phyloP scores from a whole-genome alignment of 352 stramenopile genomes.

The Pythium rishiriense region DNA sequence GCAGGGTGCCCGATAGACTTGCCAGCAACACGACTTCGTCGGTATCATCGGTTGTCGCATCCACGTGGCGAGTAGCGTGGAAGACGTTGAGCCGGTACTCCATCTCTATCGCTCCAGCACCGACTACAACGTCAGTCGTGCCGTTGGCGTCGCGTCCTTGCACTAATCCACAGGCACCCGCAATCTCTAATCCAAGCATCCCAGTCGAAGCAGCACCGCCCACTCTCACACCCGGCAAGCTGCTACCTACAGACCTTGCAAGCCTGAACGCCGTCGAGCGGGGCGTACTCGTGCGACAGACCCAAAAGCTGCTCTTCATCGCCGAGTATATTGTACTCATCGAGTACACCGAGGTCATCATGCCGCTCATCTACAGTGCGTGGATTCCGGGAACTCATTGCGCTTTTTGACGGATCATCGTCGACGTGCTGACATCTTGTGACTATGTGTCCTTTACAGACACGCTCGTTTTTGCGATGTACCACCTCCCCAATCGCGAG shows the following conservation, averaged over 20 bases:
- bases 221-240: neutral
- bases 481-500: conserved; percentile 10
- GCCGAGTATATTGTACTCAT: conserved; percentile 33
- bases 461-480: neutral
- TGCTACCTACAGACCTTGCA: neutral
- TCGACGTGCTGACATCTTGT: neutral
- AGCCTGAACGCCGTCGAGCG: conserved; percentile 4
- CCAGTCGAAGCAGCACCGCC: neutral
- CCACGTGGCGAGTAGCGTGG: neutral
- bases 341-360: conserved; percentile 37
- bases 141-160: neutral
- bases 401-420: neutral
- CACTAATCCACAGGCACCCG: neutral
- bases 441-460: neutral
- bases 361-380: conserved; percentile 29
- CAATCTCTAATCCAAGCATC: neutral
- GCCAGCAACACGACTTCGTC: neutral
- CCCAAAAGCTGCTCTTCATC: conserved; percentile 29
- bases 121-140: neutral
- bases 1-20: neutral
- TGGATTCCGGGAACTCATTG: neutral
- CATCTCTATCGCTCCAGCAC: neutral
- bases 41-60: neutral
- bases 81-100: neutral
- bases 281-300: conserved; percentile 7